Evolutionary conservation across 2,329 filamentous ascomycete species (phyloP).

Genomic region (Alternaria solani): DNA sequence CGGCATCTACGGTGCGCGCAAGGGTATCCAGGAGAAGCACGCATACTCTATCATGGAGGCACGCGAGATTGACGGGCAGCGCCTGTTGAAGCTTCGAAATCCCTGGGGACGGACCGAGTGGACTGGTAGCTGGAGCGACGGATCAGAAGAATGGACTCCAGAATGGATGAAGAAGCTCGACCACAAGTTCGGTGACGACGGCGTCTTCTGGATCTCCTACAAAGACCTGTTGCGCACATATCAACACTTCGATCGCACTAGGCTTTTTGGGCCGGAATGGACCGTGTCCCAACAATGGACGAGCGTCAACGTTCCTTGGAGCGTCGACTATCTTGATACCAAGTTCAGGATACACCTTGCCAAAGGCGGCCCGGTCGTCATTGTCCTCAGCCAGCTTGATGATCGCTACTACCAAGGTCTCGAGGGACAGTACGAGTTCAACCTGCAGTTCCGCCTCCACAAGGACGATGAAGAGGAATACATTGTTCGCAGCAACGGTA

Average conservation of each 20-base stretch:
- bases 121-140: constrained; percentile 83
- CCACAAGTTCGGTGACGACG: constrained; percentile 80
- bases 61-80: constrained; percentile 67
- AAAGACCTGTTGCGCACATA: constrained; percentile 66
- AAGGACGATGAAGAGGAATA: constrained; percentile 68
- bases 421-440: constrained; percentile 64
- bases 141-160: constrained; percentile 83
- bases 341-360: constrained; percentile 65
- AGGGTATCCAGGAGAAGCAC: constrained; percentile 57
- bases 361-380: constrained; percentile 62
- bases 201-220: constrained; percentile 70
- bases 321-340: constrained; percentile 67
- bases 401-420: constrained; percentile 67
- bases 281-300: constrained; percentile 69
- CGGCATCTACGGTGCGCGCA: constrained; percentile 66
- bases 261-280: constrained; percentile 68
- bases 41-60: constrained; percentile 68
- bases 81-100: constrained; percentile 64
- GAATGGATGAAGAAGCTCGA: constrained; percentile 77
- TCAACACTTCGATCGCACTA: constrained; percentile 67
- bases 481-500: constrained; percentile 64
- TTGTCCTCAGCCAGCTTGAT: constrained; percentile 68
- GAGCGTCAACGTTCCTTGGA: constrained; percentile 66
- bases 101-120: constrained; percentile 85
- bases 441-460: constrained; percentile 66